A percentile compares a stretch with the other conserved stretches of the same genome.
These are phyloP conservation scores for Venturia effusa DNA, from an alignment of 2,329 filamentous ascomycete genomes.

Conservation along the genomic window DNA sequence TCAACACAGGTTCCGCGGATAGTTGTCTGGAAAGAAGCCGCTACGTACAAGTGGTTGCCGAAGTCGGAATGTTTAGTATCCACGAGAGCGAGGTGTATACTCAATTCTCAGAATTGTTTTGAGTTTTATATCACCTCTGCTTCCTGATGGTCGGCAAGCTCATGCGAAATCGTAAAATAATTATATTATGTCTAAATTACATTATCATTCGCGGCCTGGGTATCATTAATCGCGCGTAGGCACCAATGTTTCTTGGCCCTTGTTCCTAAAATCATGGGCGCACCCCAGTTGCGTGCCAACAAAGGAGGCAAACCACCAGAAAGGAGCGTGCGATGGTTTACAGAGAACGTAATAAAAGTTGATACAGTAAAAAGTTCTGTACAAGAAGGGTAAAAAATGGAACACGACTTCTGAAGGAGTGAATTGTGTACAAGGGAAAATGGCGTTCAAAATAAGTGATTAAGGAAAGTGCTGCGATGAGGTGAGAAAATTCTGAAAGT, in stretches of 20 bases:
- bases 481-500: too few species aligned
- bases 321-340: too few species aligned
- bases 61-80: neutral
- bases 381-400: neutral
- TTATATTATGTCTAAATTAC: neutral
- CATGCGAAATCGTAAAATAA: neutral
- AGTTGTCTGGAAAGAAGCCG: neutral
- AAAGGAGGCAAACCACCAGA: neutral
- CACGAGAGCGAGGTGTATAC: neutral
- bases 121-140: neutral
- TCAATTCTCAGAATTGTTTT: neutral
- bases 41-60: neutral
- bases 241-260: neutral
- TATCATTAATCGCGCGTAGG: constrained; percentile 3
- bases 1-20: neutral
- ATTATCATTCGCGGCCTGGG: neutral
- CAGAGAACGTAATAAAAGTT: too few species aligned
- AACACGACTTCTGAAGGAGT: neutral
- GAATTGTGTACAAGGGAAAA: neutral
- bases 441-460: too few species aligned
- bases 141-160: neutral
- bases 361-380: too few species aligned
- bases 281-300: neutral
- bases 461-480: too few species aligned
- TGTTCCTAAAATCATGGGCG: neutral